Evolutionary conservation across 805 yeast species (phyloP), one percentile per base, ranked within the genome.

Genomic region (Candida sakaeoensis): DNA sequence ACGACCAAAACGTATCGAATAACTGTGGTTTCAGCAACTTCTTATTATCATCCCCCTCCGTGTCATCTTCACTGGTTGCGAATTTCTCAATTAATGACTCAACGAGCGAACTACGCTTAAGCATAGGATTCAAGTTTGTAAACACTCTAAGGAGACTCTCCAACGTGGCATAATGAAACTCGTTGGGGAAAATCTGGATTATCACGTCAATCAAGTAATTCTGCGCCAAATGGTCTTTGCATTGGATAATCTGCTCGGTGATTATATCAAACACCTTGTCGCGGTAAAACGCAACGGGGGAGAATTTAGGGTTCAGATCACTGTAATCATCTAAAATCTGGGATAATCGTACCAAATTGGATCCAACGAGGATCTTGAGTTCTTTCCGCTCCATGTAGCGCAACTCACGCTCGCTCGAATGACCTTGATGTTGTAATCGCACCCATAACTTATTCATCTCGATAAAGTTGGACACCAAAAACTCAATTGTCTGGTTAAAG

Each of bases 381-480:
- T 93, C 97, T 52, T 82, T 80, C 16, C 99, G 73, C 61, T 93
- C 98, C 44, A 71, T 74, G 16, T 74, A 75, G 41, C 97, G 73
- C 57, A 83, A 77, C 27, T 72, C 78, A 28, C 86, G 74, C 52
- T 91, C 96, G 30, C 85, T 75, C 3, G 91, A 77, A 46, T 88
- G 96, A 2, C 98, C 98, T 61, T 89, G 96, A 58, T 90, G 96
- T 63, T 91, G 98, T 48, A 90, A 68, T 37, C 99, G 75, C 3
- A 93, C 98, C 99, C 99, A 93, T 34, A 93, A 70, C 60, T 93
- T 93, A 67, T 93, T 93, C 99, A 93, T 93, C 59, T 93, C 99
- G 42, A 91, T 80, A 58, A 93, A 93, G 58, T 93, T 93, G 14
- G 86, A 78, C 38, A 87, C 73, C 25, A 90, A 76, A 54, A 90